These are phyloP conservation scores for Epichloe gansuensis DNA, from an alignment of 2,329 filamentous ascomycete species.

Conservation along the genomic window DNA sequence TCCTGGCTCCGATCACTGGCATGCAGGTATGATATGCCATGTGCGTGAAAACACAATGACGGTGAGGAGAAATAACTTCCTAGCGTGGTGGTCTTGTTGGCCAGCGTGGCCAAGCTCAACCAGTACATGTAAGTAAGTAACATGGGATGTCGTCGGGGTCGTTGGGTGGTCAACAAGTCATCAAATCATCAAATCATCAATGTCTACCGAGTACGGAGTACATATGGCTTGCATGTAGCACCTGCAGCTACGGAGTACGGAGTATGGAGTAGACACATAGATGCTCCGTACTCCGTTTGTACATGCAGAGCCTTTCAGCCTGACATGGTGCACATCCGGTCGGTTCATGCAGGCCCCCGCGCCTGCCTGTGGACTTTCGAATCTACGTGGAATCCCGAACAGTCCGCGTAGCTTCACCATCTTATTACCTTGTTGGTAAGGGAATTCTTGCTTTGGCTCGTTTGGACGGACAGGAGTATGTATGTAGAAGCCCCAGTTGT, in stretches of 20 bases:
- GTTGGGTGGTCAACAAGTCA: too few species aligned
- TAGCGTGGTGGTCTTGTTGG: slow-evolving; percentile 1
- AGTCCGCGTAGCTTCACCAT: neutral
- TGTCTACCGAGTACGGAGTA: neutral
- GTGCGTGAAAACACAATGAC: slow-evolving; percentile 1
- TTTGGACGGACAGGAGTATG: neutral
- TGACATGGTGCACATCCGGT: slow-evolving; percentile 2
- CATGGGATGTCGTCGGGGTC: too few species aligned
- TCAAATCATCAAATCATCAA: neutral
- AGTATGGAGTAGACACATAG: too few species aligned
- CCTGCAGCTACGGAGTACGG: slow-evolving; percentile 4
- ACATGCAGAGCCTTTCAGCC: slow-evolving; percentile 2
- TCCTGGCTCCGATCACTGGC: slow-evolving; percentile 1
- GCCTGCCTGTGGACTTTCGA: neutral
- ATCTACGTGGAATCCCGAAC: neutral
- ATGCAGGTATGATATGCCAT: slow-evolving; percentile 1
- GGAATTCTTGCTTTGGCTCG: neutral
- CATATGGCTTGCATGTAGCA: slow-evolving; percentile 13
- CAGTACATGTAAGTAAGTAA: too few species aligned
- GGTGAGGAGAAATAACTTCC: neutral
- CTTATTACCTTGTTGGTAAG: neutral
- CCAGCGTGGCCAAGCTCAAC: neutral
- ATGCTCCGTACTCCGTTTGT: too few species aligned
- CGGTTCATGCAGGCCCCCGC: slow-evolving; percentile 9
- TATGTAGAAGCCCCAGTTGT: neutral